Percentiles rank a stretch among this genome's conserved stretches.
Conservation (phyloP, 2,329 filamentous ascomycete genomes). For the Trichoderma breve region DNA sequence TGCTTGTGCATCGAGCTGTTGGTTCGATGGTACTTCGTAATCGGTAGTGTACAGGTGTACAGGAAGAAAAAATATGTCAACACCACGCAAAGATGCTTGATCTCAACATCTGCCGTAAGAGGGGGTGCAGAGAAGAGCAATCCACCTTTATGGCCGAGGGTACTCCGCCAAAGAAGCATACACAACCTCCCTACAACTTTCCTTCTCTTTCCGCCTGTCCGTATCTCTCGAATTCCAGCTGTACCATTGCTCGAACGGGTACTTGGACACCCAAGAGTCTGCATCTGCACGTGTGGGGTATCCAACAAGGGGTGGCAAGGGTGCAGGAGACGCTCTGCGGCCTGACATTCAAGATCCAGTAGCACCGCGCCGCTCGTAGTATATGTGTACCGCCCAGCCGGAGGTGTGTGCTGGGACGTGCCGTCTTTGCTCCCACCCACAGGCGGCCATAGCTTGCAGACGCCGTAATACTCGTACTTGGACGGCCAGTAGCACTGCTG, state of each 20-base stretch:
- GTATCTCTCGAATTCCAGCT: not conserved
- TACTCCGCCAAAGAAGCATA: not conserved
- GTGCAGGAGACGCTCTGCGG: constrained; percentile 6
- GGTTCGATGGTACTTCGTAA: not conserved
- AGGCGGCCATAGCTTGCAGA: constrained; percentile 4
- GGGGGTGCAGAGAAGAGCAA: not conserved
- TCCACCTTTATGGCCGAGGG: not conserved
- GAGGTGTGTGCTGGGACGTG: constrained; percentile 5
- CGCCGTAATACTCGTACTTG: not conserved
- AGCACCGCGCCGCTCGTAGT: not conserved
- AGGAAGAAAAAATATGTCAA: not conserved
- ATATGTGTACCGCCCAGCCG: not conserved
- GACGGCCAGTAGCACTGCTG: not conserved
- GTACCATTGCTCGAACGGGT: not conserved
- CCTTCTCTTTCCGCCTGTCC: not conserved
- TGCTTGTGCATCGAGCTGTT: not conserved
- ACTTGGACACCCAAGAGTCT: not conserved
- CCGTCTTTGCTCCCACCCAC: not conserved
- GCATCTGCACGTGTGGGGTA: constrained; percentile 8
- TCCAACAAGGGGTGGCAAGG: constrained; percentile 2
- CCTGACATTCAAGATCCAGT: constrained; percentile 3
- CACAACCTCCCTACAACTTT: not conserved
- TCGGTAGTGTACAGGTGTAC: not conserved
- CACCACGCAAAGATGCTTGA: not conserved
- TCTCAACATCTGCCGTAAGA: not conserved